Conservation (phyloP, 306 rosid species). For the Herpetospermum pedunculosum region DNA sequence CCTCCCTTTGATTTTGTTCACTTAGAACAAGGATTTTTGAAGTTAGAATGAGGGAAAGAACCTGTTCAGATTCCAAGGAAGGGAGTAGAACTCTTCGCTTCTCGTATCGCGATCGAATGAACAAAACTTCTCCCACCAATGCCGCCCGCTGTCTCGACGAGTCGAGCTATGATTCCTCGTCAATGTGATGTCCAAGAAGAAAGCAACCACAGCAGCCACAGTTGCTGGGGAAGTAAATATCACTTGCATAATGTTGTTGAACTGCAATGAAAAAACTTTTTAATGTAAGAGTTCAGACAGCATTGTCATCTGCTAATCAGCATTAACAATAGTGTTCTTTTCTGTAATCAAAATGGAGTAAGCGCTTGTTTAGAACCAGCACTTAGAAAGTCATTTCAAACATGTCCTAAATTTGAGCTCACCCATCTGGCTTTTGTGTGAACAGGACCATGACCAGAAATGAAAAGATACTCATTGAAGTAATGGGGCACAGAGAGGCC, state of each 20-base stretch:
- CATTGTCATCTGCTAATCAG: not conserved
- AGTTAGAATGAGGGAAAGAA: constrained; percentile 68
- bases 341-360: not conserved
- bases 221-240: constrained; percentile 75
- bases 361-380: no score
- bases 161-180: constrained; percentile 26
- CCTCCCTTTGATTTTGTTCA: not conserved
- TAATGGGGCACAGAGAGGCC: constrained; percentile 74
- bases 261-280: constrained; percentile 26
- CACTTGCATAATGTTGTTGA: constrained; percentile 60
- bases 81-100: constrained; percentile 57
- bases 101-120: constrained; percentile 34
- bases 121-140: constrained; percentile 79
- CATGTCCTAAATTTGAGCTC: constrained; percentile 18
- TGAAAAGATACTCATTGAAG: constrained; percentile 35
- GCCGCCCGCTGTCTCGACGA: constrained; percentile 71
- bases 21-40: not conserved
- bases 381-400: no score
- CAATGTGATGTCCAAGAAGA: constrained; percentile 46
- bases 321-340: not conserved
- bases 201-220: constrained; percentile 49
- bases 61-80: constrained; percentile 48
- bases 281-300: not conserved
- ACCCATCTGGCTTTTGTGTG: constrained; percentile 51
- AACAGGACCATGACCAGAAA: constrained; percentile 51